Evolutionary conservation across 495 filamentous ascomycete species (phyloP).

Genomic region (Mytilinidion resinicola): DNA sequence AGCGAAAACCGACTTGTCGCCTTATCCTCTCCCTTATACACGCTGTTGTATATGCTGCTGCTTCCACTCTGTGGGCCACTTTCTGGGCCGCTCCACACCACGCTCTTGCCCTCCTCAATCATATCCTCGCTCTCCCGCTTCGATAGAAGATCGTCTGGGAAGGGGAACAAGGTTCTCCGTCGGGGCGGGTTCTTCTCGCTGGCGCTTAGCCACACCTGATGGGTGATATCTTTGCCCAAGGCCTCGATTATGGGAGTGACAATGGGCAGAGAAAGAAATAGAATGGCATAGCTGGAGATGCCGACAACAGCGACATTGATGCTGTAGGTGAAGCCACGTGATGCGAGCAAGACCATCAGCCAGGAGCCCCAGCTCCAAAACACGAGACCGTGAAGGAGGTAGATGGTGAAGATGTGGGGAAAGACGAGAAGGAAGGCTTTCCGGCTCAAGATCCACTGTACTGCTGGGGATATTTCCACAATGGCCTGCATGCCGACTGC

Average conservation of each 20-base stretch:
- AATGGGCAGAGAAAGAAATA: constrained; percentile 13
- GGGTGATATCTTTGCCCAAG: constrained; percentile 22
- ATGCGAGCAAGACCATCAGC: constrained; percentile 21
- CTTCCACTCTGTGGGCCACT: too few relatives aligned
- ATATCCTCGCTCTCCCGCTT: constrained; percentile 1
- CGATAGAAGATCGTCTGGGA: constrained; percentile 18
- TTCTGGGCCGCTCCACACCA: too few relatives aligned
- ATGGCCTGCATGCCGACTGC: constrained; percentile 34
- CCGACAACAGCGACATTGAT: constrained; percentile 21
- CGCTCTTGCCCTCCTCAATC: too few relatives aligned
- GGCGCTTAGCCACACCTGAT: constrained; percentile 21
- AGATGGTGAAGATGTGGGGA: constrained; percentile 44
- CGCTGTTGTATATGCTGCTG: too few relatives aligned
- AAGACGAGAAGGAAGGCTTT: constrained; percentile 36
- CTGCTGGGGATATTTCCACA: constrained; percentile 34
- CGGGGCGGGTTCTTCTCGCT: constrained; percentile 15
- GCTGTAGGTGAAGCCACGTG: constrained; percentile 12
- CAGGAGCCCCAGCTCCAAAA: constrained; percentile 38
- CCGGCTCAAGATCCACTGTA: constrained; percentile 34
- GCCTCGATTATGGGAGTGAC: constrained; percentile 23
- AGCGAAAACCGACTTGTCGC: too few relatives aligned
- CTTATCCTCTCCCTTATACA: too few relatives aligned
- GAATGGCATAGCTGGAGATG: constrained; percentile 14
- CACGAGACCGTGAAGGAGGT: constrained; percentile 41
- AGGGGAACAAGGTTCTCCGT: constrained; percentile 21